Base-by-base conservation (phyloP, 306 rosid species). In the Vachellia pachyceras region DNA sequence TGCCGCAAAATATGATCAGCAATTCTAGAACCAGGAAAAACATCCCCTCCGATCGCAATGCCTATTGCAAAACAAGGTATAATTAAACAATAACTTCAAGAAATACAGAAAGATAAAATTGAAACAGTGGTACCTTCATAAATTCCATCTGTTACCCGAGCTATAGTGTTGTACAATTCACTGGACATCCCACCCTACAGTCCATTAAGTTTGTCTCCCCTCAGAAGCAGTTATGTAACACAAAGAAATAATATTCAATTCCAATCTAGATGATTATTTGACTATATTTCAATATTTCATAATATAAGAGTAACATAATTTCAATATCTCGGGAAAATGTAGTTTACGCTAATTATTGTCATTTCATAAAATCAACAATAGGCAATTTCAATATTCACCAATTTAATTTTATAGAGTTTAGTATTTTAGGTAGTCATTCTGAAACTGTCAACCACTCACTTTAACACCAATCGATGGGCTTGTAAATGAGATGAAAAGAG, bases 21-120 rank as follows among this genome's bases (percentile, higher is more conserved):
- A 54, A 96, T 98, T 29, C 98, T 96, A 82, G 99, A 96, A 64
- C 99, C 98, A 0, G 97, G 99, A 85, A 96, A 96, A 86, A 96
- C 99, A 80, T 96, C 99, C 77, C 99, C 99, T 87, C 99, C 99
- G 86, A 96, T 96, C 71, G 99, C 97, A 87, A 96, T 87, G 82
- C 99, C 99, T 95, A 45, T 78, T 72, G 83, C 77, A 78, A 85
- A 69, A 81, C 65, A 72, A 80, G 44, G 82, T 75, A 50, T 69
- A 84, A 72, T 63, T 73, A 83, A 79, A 40, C 72, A 68, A 52
- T 49, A 39, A 49, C 36, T 63, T 67, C n/a, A 77, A 39, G 72
- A 78, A 54, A 44, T 57, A 23, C 64, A 39, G 6, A 14, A 80
- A 78, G 63, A 69, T 41, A 23, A 79, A 87, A 75, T 25, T 71